Base-by-base conservation (phyloP, 495 filamentous ascomycete species). In the Neurospora sp. region DNA sequence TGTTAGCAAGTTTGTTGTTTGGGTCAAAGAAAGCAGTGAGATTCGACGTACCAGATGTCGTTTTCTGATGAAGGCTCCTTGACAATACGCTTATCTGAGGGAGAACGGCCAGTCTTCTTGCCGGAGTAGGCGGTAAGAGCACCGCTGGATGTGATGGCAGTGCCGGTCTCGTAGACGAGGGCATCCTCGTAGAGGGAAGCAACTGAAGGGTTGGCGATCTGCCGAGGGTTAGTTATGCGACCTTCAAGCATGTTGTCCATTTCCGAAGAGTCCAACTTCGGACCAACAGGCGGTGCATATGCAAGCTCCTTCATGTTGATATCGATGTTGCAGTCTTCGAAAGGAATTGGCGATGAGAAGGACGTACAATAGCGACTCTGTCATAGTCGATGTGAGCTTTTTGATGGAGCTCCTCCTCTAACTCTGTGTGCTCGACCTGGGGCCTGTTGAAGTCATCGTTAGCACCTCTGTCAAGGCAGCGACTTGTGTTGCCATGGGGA, bases 371-470 rank as follows among this genome's bases (percentile, higher is more conserved):
- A 72, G 96, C 92, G 77, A 99, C 96, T 77, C 96, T 92, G 84
- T 98, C 93, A 81, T 98, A 99, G 89, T 99, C 96, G 84, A 99
- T 98, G 88, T 98, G 94, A 77, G 96, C 96, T 82, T 93, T 94
- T 84, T 98, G 94, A 82, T 98, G 95, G 53, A 99, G 91, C 82
- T 97, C 94, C 86, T 98, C 94, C 84, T 98, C 85, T 81, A 98
- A 88, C 82, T 98, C 95, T 39, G 94, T 97, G 89, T 97, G 94
- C 79, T 96, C 91, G 77, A 86, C 85, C 81, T 91, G 86, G 42
- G 94, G 92, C 80, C 94, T 96, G 79, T 61, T 75, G 69, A 69
- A 31, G 61, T 71, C 48, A 69, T 71, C 70, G 53, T 79, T 22
- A 74, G 74, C 22, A 39, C 27, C n/a, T 31, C 22, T 39, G 22